Base-by-base conservation (phyloP, 2,329 filamentous ascomycete genomes). In the Colletotrichum viniferum region DNA sequence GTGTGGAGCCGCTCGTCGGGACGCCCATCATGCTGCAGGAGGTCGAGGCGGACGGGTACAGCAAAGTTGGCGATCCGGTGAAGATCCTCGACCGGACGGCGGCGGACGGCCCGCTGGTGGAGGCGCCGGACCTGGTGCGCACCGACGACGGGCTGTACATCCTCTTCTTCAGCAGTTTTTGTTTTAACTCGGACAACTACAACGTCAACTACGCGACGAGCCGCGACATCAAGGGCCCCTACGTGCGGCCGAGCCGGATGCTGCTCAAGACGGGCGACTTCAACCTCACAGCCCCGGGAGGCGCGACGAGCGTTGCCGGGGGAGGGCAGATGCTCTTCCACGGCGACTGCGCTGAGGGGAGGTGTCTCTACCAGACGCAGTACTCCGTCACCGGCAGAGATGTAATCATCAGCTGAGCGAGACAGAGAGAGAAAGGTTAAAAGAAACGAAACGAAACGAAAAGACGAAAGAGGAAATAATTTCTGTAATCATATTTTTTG, bases 81-180 rank as follows among this genome's bases (percentile, higher is more conserved):
- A 78, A 84, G 79, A 85, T 91, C 10, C 81, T 90, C 58, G 84
- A 90, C 78, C 84, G 88, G 28, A 82, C 80, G 26, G 80, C 80
- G 13, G 80, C 78, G 9, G 89, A 90, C 78, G 89, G 88, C 9
- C 88, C 91, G 5, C 83, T 93, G 1, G 87, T 93, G 26, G 92
- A 94, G 82, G 92, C 92, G 18, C 92, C 92, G 0, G 87, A 86
- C 71, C 78, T 93, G 24, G 82, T 90, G 14, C 81, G 81, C n/a
- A 83, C 84, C 5, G 79, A 77, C 1, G 85, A 86, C 21, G 89
- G 88, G 5, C 84, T 85, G 16, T 93, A 93, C 79, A 86, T 91
- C 66, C 83, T 94, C 58, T 92, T 93, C 81, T 94, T 90, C 82
- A 92, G 89, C 78, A 90, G 88, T 56, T 89, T 92, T 71, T 92